Evolutionary conservation across 257 asterid species (phyloP).

Genomic region (Solanum phureja): DNA sequence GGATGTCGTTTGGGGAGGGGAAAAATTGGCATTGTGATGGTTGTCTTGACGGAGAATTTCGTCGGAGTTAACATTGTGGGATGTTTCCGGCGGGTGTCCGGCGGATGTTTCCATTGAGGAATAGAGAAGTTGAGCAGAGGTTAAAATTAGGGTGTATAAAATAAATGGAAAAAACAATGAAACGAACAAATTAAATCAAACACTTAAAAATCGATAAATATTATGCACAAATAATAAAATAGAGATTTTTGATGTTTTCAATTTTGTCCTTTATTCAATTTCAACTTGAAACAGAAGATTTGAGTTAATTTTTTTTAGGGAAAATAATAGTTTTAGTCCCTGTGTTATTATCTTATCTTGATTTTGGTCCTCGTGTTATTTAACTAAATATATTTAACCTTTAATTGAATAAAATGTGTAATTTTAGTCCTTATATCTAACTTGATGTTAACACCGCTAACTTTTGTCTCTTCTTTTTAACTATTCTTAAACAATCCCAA

Average conservation of each 20-base stretch:
- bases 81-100: conserved; percentile 20
- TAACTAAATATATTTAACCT: too few relatives aligned
- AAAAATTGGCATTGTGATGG: background rate
- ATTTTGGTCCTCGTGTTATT: too few relatives aligned
- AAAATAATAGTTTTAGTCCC: too few relatives aligned
- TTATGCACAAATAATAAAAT: background rate
- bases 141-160: background rate
- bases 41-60: background rate
- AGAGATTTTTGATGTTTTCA: background rate
- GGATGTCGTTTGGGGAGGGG: conserved; percentile 10
- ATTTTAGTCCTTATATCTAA: too few relatives aligned
- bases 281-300: background rate
- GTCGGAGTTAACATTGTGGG: conserved; percentile 4
- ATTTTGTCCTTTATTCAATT: background rate
- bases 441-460: too few relatives aligned
- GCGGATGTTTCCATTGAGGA: conserved; percentile 35
- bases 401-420: too few relatives aligned
- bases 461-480: too few relatives aligned
- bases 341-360: too few relatives aligned
- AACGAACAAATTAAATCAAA: background rate
- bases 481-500: too few relatives aligned
- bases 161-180: background rate
- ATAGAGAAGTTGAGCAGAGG: background rate
- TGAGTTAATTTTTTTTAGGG: background rate
- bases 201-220: background rate